A percentile compares a stretch with the other conserved stretches of the same genome.
Evolutionary conservation across 108 stramenopile species (phyloP).

Genomic region (Hondaea fermentalgiana): DNA sequence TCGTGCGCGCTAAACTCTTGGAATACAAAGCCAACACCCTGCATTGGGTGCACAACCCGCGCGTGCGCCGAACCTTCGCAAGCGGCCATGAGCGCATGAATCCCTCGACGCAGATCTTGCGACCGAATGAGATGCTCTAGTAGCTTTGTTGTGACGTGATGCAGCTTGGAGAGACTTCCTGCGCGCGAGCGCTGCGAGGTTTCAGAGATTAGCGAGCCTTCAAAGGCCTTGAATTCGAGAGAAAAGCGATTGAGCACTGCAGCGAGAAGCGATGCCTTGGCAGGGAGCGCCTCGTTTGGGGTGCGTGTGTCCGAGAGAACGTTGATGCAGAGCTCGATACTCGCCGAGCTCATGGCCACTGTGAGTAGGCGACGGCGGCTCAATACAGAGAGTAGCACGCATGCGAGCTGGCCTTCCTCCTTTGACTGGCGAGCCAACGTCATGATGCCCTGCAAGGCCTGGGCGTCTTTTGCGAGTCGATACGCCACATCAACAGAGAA

Average conservation of each 20-base stretch:
- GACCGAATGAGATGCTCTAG: neutral
- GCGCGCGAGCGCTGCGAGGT: neutral
- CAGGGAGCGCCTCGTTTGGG: neutral
- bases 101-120: neutral
- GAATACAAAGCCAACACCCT: neutral
- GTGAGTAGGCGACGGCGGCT: neutral
- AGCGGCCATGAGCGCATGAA: neutral
- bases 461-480: neutral
- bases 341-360: neutral
- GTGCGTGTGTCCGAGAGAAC: neutral
- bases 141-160: neutral
- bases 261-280: neutral
- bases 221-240: neutral
- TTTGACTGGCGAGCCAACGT: neutral
- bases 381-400: neutral
- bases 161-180: neutral
- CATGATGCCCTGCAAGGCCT: neutral
- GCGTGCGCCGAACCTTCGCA: neutral
- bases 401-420: neutral
- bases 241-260: neutral
- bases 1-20: neutral
- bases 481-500: neutral
- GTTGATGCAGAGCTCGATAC: neutral
- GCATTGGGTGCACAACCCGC: neutral
- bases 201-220: neutral